Evolutionary conservation across 148 eudicot genomes (phyloP), one percentile per base, ranked within the genome.

Genomic region (Spergularia marina): DNA sequence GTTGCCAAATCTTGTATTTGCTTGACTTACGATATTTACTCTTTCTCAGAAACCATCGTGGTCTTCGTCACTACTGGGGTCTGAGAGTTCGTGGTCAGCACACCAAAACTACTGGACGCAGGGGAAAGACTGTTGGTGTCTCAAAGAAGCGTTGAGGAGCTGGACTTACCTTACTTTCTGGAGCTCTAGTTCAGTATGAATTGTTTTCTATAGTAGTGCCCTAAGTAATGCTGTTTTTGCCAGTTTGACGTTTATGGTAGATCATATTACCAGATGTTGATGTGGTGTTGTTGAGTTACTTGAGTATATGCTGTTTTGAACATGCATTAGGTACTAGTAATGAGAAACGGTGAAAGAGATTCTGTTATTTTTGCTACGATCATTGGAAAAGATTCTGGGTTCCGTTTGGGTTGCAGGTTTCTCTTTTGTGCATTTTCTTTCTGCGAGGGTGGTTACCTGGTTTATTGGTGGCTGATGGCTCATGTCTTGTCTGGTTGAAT

Each of bases 31-130:
- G 7, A 17, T 9, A 70, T 7, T 16, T 16, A 23, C 20, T 59
- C 53, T 4, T 16, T 36, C 12, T 11, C 80, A 91, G 97, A 68
- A 91, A 91, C 73, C 97, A 91, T 76, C 92, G 97, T 75, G 97
- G 97, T 82, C 92, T 91, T 14, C 97, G 97, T 61, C 97, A 90
- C 78, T 91, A 91, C 86, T 91, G 97, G 97, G 94, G 94, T 81
- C 81, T 91, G 36, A 84, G 97, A 30, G 97, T 91, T 34, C 97
- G 97, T 79, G 97, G 97, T 34, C 97, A 91, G 84, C 97, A 91
- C 85, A 91, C 97, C 79, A 91, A 91, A 87, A 91, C 97, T 4
- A 91, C 97, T 75, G 97, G 97, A 63, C 97, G 97, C 55, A 84
- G 97, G 81, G 97, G 97, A 72, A 91, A 91, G 92, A 91, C 97